These are phyloP conservation scores for Trichoderma cornu-damae DNA, from an alignment of 2,329 filamentous ascomycete species.

Conservation along the genomic window DNA sequence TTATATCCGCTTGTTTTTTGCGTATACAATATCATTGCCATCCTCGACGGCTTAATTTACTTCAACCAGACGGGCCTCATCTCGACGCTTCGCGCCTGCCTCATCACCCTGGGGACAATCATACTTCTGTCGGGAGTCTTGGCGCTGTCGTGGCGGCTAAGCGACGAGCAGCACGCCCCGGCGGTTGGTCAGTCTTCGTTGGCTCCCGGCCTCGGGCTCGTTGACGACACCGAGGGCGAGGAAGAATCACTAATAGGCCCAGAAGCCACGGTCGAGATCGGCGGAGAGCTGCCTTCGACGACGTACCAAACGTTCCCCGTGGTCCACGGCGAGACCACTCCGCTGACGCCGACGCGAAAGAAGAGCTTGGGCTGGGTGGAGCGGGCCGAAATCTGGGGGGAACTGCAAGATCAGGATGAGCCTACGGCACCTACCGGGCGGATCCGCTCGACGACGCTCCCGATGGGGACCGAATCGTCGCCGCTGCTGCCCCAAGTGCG, in stretches of 20 bases:
- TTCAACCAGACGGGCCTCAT: conserved; percentile 84
- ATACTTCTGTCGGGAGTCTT: conserved; percentile 85
- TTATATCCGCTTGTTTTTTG: conserved; percentile 97
- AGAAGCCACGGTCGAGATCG: conserved; percentile 40
- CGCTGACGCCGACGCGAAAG: conserved; percentile 40
- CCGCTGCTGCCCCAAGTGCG: conserved; percentile 36
- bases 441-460: conserved; percentile 47
- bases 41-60: conserved; percentile 94
- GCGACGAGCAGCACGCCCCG: conserved; percentile 64
- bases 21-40: conserved; percentile 98
- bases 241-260: conserved; percentile 52
- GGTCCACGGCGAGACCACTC: conserved; percentile 35
- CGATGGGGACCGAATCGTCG: conserved; percentile 37
- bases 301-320: conserved; percentile 47
- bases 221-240: conserved; percentile 62
- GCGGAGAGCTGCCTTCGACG: conserved; percentile 32
- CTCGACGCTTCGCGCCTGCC: conserved; percentile 65
- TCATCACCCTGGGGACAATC: conserved; percentile 80
- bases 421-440: conserved; percentile 38
- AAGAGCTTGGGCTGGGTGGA: conserved; percentile 57
- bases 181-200: conserved; percentile 62
- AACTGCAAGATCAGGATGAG: conserved; percentile 69
- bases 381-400: conserved; percentile 78
- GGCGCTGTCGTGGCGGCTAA: conserved; percentile 87
- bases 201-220: conserved; percentile 74